Evolutionary conservation across 495 filamentous ascomycete species (phyloP).

Genomic region (Penicillium atrosanguineum): DNA sequence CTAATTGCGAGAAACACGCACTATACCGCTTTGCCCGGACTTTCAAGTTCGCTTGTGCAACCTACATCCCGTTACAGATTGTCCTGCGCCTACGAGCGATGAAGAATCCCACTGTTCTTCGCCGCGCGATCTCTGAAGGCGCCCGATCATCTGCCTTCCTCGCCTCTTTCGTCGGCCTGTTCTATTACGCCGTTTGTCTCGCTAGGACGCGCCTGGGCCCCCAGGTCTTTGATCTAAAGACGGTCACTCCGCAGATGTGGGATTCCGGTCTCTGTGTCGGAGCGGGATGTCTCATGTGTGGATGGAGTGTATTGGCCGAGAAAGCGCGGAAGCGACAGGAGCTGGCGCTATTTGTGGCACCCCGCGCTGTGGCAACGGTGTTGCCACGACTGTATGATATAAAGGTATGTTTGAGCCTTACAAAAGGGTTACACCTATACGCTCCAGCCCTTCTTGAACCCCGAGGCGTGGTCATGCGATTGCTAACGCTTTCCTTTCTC

Average conservation of each 20-base stretch:
- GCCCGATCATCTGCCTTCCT: constrained; percentile 79
- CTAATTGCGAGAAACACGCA: constrained; percentile 78
- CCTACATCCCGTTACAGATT: constrained; percentile 78
- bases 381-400: constrained; percentile 71
- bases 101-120: constrained; percentile 35
- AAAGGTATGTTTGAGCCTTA: constrained; percentile 44
- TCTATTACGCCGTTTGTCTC: constrained; percentile 88
- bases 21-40: constrained; percentile 65
- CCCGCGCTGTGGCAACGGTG: constrained; percentile 73
- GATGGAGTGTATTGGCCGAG: constrained; percentile 82
- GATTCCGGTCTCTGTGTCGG: constrained; percentile 72
- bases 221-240: constrained; percentile 53
- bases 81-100: constrained; percentile 58
- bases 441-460: constrained; percentile 3
- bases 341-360: constrained; percentile 81
- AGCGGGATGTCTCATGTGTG: constrained; percentile 74
- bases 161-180: constrained; percentile 74
- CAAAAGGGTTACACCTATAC: constrained; percentile 25
- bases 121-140: constrained; percentile 57
- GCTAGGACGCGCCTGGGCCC: constrained; percentile 79
- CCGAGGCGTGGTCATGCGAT: constrained; percentile 6
- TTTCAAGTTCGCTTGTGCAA: constrained; percentile 72
- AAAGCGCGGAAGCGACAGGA: constrained; percentile 67
- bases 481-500: constrained; percentile 21
- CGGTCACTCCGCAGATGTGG: constrained; percentile 56